phyloP scores from a whole-genome alignment of 2,329 filamentous ascomycete genomes.

The Geosmithia putterillii region DNA sequence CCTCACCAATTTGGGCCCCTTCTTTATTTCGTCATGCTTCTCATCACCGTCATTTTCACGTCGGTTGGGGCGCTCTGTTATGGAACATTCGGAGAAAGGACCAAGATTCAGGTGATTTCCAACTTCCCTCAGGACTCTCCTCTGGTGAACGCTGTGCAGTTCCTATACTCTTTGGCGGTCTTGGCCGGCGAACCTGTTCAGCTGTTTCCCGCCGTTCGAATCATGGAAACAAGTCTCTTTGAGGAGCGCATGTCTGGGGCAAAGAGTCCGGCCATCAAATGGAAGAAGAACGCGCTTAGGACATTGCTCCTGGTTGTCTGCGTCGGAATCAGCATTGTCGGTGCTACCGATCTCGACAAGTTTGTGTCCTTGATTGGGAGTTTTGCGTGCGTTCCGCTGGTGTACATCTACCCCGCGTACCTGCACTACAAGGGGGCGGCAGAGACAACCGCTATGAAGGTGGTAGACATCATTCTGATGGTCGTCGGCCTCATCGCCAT shows the following conservation, averaged over 20 bases:
- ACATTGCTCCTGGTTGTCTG: constrained; percentile 44
- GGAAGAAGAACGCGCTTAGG: constrained; percentile 63
- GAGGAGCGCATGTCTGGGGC: constrained; percentile 54
- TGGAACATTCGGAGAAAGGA: constrained; percentile 56
- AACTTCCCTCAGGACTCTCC: constrained; percentile 60
- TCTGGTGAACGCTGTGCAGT: constrained; percentile 66
- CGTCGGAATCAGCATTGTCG: constrained; percentile 47
- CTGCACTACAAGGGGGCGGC: constrained; percentile 59
- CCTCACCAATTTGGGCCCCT: constrained; percentile 55
- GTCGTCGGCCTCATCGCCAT: constrained; percentile 51
- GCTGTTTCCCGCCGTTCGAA: constrained; percentile 61
- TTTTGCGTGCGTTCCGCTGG: constrained; percentile 62
- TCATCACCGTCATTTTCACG: constrained; percentile 63
- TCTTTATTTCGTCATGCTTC: constrained; percentile 56
- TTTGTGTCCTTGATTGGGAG: constrained; percentile 65
- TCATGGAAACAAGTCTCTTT: constrained; percentile 56
- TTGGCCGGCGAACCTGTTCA: constrained; percentile 65
- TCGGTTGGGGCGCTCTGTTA: constrained; percentile 64
- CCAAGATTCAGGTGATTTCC: constrained; percentile 62
- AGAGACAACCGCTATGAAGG: constrained; percentile 38
- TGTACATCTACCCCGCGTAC: constrained; percentile 65
- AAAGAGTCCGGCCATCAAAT: constrained; percentile 51
- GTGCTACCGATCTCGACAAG: constrained; percentile 58
- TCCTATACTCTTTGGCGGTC: constrained; percentile 61
- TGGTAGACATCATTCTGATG: constrained; percentile 50